Conservation (phyloP, 2,329 filamentous ascomycete species). For the Paecilomyces dactylethromorphus region DNA sequence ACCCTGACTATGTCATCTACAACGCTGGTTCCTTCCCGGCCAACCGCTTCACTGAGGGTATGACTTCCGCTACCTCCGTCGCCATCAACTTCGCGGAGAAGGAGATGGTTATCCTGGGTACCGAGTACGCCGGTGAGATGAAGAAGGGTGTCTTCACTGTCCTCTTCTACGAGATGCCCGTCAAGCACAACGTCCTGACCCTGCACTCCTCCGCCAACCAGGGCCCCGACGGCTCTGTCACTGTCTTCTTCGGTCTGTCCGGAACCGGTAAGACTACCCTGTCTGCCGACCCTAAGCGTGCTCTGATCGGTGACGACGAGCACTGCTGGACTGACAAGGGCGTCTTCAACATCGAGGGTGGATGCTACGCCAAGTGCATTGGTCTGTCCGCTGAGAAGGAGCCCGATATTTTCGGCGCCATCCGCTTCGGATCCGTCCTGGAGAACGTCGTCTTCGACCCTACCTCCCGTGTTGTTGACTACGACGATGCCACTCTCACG, state of each 20-base stretch:
- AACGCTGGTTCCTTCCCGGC: slow-evolving; percentile 97
- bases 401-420: slow-evolving; percentile 93
- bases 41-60: slow-evolving; percentile 95
- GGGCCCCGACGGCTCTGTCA: slow-evolving; percentile 89
- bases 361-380: slow-evolving; percentile 98
- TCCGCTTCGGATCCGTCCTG: slow-evolving; percentile 92
- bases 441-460: slow-evolving; percentile 99
- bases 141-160: slow-evolving; percentile 99
- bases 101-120: slow-evolving; percentile 99
- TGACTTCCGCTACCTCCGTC: slow-evolving; percentile 97
- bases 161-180: slow-evolving; percentile 99
- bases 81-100: slow-evolving; percentile 99
- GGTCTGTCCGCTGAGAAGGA: slow-evolving; percentile 98
- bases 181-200: slow-evolving; percentile 98
- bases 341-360: slow-evolving; percentile 99
- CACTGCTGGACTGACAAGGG: slow-evolving; percentile 98
- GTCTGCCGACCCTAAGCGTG: slow-evolving; percentile 92
- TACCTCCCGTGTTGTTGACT: slow-evolving; percentile 82
- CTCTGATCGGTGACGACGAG: slow-evolving; percentile 96
- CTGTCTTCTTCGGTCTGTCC: slow-evolving; percentile 97
- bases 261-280: slow-evolving; percentile 98
- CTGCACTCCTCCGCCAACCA: slow-evolving; percentile 98
- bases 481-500: slow-evolving; percentile 88
- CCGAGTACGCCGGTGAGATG: slow-evolving; percentile 96
- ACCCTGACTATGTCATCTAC: slow-evolving; percentile 99